Conservation (phyloP, 495 filamentous ascomycete genomes). For the Neurospora tetraspora region DNA sequence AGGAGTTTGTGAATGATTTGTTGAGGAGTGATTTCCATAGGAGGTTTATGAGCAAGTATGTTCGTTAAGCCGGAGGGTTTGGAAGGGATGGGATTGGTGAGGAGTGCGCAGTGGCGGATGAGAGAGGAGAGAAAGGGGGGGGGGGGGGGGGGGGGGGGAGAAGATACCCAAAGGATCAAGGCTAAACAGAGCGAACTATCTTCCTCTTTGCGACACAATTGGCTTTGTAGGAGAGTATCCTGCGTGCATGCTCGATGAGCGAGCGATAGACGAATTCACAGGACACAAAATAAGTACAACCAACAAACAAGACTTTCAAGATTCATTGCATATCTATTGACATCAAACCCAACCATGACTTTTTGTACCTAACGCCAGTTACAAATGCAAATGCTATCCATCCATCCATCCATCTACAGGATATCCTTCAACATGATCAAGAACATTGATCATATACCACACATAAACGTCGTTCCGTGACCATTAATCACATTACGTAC, state of each 20-base stretch:
- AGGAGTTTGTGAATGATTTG: conserved; percentile 96
- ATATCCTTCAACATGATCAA: not conserved
- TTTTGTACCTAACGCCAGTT: not conserved
- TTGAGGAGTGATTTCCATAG: conserved; percentile 95
- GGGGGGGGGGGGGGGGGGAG: too few relatives aligned
- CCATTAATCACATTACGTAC: not conserved
- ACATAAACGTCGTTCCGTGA: not conserved
- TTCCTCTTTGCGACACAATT: not conserved
- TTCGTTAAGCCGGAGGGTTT: conserved; percentile 22
- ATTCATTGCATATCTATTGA: not conserved
- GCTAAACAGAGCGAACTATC: not conserved
- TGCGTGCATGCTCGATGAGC: not conserved
- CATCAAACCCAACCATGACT: not conserved
- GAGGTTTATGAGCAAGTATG: conserved; percentile 79
- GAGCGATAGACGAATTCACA: not conserved
- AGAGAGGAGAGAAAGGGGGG: not conserved
- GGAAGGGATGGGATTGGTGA: not conserved
- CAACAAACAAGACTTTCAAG: not conserved
- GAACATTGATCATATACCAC: not conserved
- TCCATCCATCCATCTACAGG: not conserved
- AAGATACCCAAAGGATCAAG: not conserved
- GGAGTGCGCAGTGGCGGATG: not conserved
- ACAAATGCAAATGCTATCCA: not conserved
- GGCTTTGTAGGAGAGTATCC: not conserved
- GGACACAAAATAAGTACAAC: not conserved